A percentile compares a stretch with the other conserved stretches of the same genome.
Conservation (phyloP, 2,329 filamentous ascomycete species). For the Diaporthe longicolla region DNA sequence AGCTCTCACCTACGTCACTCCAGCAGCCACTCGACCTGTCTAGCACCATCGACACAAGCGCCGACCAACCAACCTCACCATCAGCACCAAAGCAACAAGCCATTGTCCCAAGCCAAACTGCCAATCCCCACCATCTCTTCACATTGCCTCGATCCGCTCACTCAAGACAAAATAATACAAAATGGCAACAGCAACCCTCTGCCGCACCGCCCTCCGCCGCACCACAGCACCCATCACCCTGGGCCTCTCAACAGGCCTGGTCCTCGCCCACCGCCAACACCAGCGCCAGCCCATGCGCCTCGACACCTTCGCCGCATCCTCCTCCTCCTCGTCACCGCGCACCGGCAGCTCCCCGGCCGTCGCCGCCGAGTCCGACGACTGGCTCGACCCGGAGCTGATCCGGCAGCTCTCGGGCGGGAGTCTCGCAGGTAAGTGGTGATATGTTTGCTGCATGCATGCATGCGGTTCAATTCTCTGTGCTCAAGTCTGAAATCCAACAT, state of each 20-base stretch:
- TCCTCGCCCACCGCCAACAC: slow-evolving; percentile 47
- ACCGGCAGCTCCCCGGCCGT: slow-evolving; percentile 39
- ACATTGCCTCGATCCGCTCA: fast-evolving
- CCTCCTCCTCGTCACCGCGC: not conserved
- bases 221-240: slow-evolving; percentile 45
- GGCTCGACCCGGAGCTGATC: slow-evolving; percentile 55
- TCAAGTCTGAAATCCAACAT: not conserved
- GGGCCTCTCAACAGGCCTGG: slow-evolving; percentile 46
- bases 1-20: slow-evolving; percentile 24
- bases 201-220: slow-evolving; percentile 45
- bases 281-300: slow-evolving; percentile 48
- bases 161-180: not conserved
- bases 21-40: not conserved
- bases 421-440: slow-evolving; percentile 58
- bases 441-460: not conserved
- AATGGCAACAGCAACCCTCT: slow-evolving; percentile 43
- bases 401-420: slow-evolving; percentile 69
- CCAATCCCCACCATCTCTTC: too few relatives aligned
- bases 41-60: not conserved
- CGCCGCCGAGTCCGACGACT: slow-evolving; percentile 42
- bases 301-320: slow-evolving; percentile 44
- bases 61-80: not conserved
- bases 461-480: too few relatives aligned
- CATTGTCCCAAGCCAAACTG: not conserved
- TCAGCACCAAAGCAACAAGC: not conserved